Percentiles rank a stretch among this genome's conserved stretches.
These are phyloP conservation scores for Bathelium albidoporum DNA, from an alignment of 495 filamentous ascomycete genomes.

Conservation along the genomic window DNA sequence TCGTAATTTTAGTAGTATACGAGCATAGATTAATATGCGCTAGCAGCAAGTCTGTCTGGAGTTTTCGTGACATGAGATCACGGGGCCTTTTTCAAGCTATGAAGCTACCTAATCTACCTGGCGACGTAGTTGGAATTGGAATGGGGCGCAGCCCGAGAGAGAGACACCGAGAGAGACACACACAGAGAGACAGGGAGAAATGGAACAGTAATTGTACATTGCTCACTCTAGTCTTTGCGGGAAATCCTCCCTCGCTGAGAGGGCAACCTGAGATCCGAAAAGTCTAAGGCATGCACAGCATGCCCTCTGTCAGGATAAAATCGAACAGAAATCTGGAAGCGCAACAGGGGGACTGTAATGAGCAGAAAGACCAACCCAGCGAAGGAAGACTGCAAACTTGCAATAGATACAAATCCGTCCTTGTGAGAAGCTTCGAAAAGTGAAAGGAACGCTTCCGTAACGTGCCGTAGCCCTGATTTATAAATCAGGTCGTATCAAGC, in stretches of 20 bases:
- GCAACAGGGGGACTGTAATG: not conserved
- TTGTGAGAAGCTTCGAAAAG: not conserved
- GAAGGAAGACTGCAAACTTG: not conserved
- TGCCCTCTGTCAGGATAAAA: not conserved
- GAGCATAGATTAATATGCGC: not conserved
- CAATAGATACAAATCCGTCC: not conserved
- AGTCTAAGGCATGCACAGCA: not conserved
- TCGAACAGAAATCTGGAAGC: not conserved
- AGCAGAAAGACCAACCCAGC: not conserved
- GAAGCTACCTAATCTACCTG: too few species aligned
- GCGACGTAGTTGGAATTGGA: too few species aligned
- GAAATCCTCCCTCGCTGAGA: not conserved
- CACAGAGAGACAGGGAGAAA: not conserved
- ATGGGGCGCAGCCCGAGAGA: too few species aligned
- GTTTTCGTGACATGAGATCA: too few species aligned
- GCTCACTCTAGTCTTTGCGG: not conserved
- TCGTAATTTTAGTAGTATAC: not conserved
- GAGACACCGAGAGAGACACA: not conserved
- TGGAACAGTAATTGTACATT: not conserved
- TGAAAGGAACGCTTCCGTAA: not conserved
- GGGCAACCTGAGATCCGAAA: not conserved
- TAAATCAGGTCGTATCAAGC: not conserved
- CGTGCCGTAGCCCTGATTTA: not conserved
- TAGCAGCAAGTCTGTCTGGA: not conserved
- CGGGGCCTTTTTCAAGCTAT: too few species aligned